These are phyloP conservation scores for Lentithecium fluviatile DNA, from an alignment of 495 filamentous ascomycete species.

Conservation along the genomic window DNA sequence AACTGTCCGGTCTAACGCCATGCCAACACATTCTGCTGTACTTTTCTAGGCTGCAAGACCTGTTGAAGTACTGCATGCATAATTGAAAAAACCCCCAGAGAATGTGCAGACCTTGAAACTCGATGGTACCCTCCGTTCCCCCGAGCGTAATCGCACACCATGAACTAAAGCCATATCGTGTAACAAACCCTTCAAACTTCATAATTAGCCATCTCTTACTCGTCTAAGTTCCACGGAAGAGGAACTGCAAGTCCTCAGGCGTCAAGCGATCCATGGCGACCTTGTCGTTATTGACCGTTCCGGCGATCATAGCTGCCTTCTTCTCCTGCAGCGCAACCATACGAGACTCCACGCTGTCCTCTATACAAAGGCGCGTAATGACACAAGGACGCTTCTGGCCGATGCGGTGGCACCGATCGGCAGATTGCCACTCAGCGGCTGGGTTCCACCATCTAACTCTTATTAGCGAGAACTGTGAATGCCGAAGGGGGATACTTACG, in stretches of 20 bases:
- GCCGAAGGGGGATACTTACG: slow-evolving; percentile 54
- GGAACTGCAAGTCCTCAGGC: slow-evolving; percentile 89
- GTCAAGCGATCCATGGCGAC: slow-evolving; percentile 83
- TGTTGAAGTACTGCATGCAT: too few species aligned
- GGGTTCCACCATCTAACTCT: slow-evolving; percentile 86
- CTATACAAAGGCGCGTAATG: slow-evolving; percentile 91
- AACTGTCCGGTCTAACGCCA: too few species aligned
- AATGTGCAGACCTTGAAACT: too few species aligned
- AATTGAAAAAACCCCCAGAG: too few species aligned
- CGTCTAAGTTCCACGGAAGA: slow-evolving; percentile 69
- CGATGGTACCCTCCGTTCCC: too few species aligned
- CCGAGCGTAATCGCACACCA: too few species aligned
- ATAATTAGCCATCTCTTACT: too few species aligned
- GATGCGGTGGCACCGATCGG: slow-evolving; percentile 95
- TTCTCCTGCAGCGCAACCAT: slow-evolving; percentile 96
- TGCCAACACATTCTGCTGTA: too few species aligned
- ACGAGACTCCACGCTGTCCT: slow-evolving; percentile 91
- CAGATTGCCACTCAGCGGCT: slow-evolving; percentile 94
- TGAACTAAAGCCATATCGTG: too few species aligned
- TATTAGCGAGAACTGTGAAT: slow-evolving; percentile 24
- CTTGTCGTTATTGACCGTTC: slow-evolving; percentile 90
- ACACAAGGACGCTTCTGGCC: slow-evolving; percentile 89
- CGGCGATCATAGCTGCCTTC: slow-evolving; percentile 93
- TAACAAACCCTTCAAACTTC: too few species aligned
- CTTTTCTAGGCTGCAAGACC: too few species aligned